Evolutionary conservation across 1,284 basidiomycete species (phyloP).

Genomic region (Prillingera fragicola): DNA sequence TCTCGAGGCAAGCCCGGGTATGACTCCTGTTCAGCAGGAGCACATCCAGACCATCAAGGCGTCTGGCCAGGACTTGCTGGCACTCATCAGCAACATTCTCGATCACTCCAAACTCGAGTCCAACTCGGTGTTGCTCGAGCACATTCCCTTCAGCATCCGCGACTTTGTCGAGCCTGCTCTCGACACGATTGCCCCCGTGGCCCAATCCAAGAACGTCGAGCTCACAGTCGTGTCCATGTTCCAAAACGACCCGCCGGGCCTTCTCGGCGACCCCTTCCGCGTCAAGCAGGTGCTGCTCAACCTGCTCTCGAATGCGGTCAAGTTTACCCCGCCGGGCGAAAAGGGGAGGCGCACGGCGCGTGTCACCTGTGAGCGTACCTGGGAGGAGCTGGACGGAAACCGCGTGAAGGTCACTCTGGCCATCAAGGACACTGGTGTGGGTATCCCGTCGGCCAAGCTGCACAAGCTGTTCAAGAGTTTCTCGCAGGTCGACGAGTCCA

Average conservation of each 20-base stretch:
- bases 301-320: conserved; percentile 41
- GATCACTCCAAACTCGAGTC: conserved; percentile 50
- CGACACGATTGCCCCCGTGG: conserved; percentile 37
- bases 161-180: conserved; percentile 40
- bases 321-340: conserved; percentile 31
- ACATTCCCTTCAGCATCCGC: conserved; percentile 46
- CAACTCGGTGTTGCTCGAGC: conserved; percentile 47
- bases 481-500: conserved; percentile 43
- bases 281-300: conserved; percentile 42
- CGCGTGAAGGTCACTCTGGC: conserved; percentile 22
- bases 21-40: conserved; percentile 47
- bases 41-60: conserved; percentile 48
- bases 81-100: conserved; percentile 50
- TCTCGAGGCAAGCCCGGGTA: conserved; percentile 40
- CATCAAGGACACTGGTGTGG: conserved; percentile 40
- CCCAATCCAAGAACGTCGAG: conserved; percentile 41
- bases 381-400: conserved; percentile 16
- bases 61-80: conserved; percentile 49
- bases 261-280: conserved; percentile 41
- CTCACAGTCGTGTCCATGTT: conserved; percentile 32
- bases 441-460: conserved; percentile 35
- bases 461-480: conserved; percentile 44
- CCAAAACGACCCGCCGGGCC: conserved; percentile 32
- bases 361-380: conserved; percentile 32
- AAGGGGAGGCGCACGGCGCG: conserved; percentile 14